A percentile compares a stretch with the other conserved stretches of the same genome.
Evolutionary conservation across 495 filamentous ascomycete species (phyloP).

Genomic region (Xylaria sp.): DNA sequence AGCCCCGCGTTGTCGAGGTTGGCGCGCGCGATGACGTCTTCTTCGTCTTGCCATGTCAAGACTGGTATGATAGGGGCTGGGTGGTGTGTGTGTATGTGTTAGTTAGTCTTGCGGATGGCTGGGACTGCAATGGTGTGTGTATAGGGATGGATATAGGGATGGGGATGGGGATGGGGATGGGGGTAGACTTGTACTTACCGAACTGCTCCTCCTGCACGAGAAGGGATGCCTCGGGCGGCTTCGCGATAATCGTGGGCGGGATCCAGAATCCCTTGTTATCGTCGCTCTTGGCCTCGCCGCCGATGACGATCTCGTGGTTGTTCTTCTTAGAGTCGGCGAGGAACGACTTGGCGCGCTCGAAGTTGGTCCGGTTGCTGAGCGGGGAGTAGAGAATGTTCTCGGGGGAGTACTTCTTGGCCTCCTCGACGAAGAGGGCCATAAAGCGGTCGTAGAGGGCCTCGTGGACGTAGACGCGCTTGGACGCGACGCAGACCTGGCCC

Average conservation of each 20-base stretch:
- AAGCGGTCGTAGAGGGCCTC: constrained; percentile 70
- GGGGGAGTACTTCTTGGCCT: constrained; percentile 59
- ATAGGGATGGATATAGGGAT: background rate
- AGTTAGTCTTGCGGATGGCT: background rate
- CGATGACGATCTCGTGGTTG: constrained; percentile 51
- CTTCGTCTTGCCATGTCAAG: constrained; percentile 62
- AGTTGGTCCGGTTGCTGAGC: constrained; percentile 68
- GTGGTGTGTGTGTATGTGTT: background rate
- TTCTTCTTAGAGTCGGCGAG: constrained; percentile 53
- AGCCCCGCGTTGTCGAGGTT: constrained; percentile 64
- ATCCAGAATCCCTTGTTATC: constrained; percentile 57
- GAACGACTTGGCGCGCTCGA: constrained; percentile 57
- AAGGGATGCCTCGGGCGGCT: constrained; percentile 51
- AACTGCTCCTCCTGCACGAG: constrained; percentile 60
- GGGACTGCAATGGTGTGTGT: no score
- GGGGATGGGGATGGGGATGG: no score
- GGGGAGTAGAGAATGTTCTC: constrained; percentile 58
- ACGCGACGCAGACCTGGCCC: constrained; percentile 61
- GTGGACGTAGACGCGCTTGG: constrained; percentile 74
- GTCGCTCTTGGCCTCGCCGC: constrained; percentile 40
- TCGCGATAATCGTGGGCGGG: constrained; percentile 57
- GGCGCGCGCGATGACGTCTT: constrained; percentile 62
- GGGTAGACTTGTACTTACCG: constrained; percentile 38
- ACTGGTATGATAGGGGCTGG: constrained; percentile 63
- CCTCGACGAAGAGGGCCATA: constrained; percentile 59